Percentiles rank a stretch among this genome's conserved stretches.
Conservation (phyloP, 2,329 filamentous ascomycete species). For the Esteya vermicola region DNA sequence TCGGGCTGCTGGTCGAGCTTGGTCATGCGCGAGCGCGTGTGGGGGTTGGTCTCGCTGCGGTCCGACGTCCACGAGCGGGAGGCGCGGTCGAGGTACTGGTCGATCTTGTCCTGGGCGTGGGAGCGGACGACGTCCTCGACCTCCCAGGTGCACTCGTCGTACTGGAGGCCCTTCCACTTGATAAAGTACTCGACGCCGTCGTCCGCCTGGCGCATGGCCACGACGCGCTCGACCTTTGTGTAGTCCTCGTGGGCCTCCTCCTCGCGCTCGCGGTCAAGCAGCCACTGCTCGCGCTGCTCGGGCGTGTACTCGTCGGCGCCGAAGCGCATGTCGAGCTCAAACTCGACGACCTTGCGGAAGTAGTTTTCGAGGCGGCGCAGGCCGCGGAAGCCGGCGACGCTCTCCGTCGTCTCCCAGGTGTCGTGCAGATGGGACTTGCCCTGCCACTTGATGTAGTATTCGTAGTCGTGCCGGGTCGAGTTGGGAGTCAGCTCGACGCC, state of each 20-base stretch:
- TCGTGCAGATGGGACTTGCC: slow-evolving; percentile 89
- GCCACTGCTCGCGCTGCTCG: slow-evolving; percentile 85
- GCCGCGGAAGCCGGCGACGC: slow-evolving; percentile 63
- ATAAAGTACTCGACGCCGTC: slow-evolving; percentile 79
- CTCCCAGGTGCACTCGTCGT: slow-evolving; percentile 95
- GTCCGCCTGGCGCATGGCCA: slow-evolving; percentile 67
- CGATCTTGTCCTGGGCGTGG: slow-evolving; percentile 77
- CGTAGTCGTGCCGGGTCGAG: slow-evolving; percentile 58
- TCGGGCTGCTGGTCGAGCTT: slow-evolving; percentile 68
- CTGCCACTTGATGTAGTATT: slow-evolving; percentile 94
- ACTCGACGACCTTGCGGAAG: slow-evolving; percentile 66
- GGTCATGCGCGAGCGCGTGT: slow-evolving; percentile 59
- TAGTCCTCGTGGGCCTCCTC: slow-evolving; percentile 81
- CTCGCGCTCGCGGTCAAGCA: slow-evolving; percentile 84
- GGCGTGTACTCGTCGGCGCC: slow-evolving; percentile 62
- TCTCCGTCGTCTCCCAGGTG: slow-evolving; percentile 77
- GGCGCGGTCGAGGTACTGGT: slow-evolving; percentile 75
- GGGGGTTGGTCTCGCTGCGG: slow-evolving; percentile 57
- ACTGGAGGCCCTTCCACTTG: slow-evolving; percentile 92
- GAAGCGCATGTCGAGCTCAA: slow-evolving; percentile 64
- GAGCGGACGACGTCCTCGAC: slow-evolving; percentile 51
- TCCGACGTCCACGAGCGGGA: slow-evolving; percentile 72
- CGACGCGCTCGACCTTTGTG: slow-evolving; percentile 84
- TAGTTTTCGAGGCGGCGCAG: slow-evolving; percentile 91
- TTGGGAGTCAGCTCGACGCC: slow-evolving; percentile 46